Evolutionary conservation across 306 rosid genomes (phyloP).

Genomic region (Gillenia trifoliata): DNA sequence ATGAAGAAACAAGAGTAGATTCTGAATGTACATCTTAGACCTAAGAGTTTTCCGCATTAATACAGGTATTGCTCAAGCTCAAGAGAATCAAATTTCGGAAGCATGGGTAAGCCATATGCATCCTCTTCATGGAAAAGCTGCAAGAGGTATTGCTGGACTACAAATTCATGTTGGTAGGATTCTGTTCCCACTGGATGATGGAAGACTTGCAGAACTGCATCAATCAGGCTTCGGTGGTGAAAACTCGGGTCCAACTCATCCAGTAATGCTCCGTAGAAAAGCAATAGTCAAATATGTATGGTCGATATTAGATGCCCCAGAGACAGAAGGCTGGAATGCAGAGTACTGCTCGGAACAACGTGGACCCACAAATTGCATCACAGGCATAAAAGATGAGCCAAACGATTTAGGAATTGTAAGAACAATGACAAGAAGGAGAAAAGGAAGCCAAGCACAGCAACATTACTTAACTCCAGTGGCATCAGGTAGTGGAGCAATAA

Average conservation of each 20-base stretch:
- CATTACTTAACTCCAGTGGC: slow-evolving; percentile 45
- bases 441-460: slow-evolving; percentile 57
- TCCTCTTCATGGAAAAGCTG: slow-evolving; percentile 71
- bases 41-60: slow-evolving; percentile 10
- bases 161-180: slow-evolving; percentile 68
- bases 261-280: slow-evolving; percentile 45
- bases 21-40: neutral
- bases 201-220: slow-evolving; percentile 85
- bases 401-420: slow-evolving; percentile 44
- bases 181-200: slow-evolving; percentile 66
- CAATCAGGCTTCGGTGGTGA: slow-evolving; percentile 70
- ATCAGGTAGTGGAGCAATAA: slow-evolving; percentile 15
- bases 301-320: slow-evolving; percentile 78
- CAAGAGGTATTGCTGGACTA: slow-evolving; percentile 70
- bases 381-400: slow-evolving; percentile 65
- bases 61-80: slow-evolving; percentile 45
- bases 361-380: slow-evolving; percentile 72
- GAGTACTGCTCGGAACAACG: slow-evolving; percentile 82
- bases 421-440: slow-evolving; percentile 48
- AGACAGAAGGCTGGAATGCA: slow-evolving; percentile 95
- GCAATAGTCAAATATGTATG: slow-evolving; percentile 53
- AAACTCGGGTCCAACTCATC: slow-evolving; percentile 57
- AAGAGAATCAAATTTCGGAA: slow-evolving; percentile 38
- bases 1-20: neutral
- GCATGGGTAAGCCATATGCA: slow-evolving; percentile 70